Percentiles rank a stretch among this genome's conserved stretches.
Conservation (phyloP, 176 grass and related monocot species). For the Oropetium thomaeum region DNA sequence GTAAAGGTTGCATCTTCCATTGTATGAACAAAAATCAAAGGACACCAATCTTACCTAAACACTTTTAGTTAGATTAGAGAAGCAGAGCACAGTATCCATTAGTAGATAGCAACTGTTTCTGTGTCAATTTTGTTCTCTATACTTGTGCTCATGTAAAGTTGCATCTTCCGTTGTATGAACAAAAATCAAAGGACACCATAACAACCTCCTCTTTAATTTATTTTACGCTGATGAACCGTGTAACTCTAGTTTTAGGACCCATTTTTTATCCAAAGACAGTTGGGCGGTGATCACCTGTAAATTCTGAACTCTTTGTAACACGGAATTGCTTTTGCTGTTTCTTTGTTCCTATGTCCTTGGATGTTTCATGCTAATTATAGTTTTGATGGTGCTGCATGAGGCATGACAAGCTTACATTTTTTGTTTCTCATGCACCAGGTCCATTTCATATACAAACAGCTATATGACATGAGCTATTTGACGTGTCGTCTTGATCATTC, state of each 20-base stretch:
- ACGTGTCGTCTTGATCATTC: neutral
- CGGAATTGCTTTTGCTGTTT: too few relatives aligned
- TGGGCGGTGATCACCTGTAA: neutral
- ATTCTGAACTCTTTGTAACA: too few relatives aligned
- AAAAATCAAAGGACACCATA: neutral
- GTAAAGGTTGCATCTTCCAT: neutral
- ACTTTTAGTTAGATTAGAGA: constrained; percentile 30
- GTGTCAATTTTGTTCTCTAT: neutral
- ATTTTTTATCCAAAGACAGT: neutral
- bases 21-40: neutral
- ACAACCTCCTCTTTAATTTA: neutral
- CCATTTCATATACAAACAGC: neutral
- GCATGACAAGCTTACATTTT: neutral
- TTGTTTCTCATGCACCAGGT: neutral
- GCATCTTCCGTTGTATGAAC: constrained; percentile 1
- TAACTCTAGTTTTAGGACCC: neutral
- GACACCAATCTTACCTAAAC: neutral
- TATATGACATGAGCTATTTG: neutral
- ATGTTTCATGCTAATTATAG: too few relatives aligned
- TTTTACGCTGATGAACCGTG: neutral
- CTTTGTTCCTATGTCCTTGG: too few relatives aligned
- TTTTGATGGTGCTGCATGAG: neutral
- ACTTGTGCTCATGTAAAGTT: neutral
- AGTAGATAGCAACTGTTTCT: neutral
- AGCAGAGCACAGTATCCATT: neutral